phyloP scores from a whole-genome alignment of 176 grass and related monocot genomes.

The Aegilops longissima region DNA sequence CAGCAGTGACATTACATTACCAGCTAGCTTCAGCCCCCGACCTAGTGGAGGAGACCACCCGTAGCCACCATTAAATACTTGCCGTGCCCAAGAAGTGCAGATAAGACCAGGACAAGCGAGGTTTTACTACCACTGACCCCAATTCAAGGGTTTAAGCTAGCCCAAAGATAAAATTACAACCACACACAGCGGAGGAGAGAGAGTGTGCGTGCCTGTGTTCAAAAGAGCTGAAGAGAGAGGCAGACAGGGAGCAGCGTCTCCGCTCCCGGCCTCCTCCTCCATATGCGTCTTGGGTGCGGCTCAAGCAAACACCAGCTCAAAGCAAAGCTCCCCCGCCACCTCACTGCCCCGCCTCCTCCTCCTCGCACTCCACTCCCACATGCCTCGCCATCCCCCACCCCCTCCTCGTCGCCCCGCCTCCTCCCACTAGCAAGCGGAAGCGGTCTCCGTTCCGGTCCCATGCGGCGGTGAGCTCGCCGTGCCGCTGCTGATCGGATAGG shows the following conservation, averaged over 20 bases:
- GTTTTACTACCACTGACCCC: slow-evolving; percentile 32
- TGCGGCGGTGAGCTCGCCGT: slow-evolving; percentile 37
- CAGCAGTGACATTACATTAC: background rate
- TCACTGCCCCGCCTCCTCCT: slow-evolving; percentile 4
- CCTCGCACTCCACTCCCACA: slow-evolving; percentile 53
- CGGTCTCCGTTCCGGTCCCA: background rate
- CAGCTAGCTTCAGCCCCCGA: slow-evolving; percentile 6
- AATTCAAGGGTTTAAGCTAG: slow-evolving; percentile 38
- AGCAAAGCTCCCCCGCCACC: slow-evolving; percentile 14
- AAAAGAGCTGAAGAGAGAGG: background rate
- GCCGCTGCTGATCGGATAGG: background rate
- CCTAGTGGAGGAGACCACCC: slow-evolving; percentile 27
- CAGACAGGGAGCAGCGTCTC: slow-evolving; percentile 15
- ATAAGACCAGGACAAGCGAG: slow-evolving; percentile 26
- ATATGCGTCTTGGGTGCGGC: slow-evolving; percentile 55
- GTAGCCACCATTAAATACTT: slow-evolving; percentile 23
- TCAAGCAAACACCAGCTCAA: slow-evolving; percentile 50
- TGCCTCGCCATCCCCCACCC: slow-evolving; percentile 33
- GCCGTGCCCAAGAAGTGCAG: slow-evolving; percentile 25
- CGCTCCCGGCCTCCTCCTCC: slow-evolving; percentile 41
- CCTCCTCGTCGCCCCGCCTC: background rate
- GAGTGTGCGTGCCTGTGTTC: background rate
- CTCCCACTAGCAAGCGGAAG: slow-evolving; percentile 6
- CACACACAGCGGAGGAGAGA: background rate
- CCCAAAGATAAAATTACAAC: background rate